Evolutionary conservation across 2,329 filamentous ascomycete species (phyloP), one percentile per base, ranked within the genome.

Genomic region (Phialophora verrucosa): DNA sequence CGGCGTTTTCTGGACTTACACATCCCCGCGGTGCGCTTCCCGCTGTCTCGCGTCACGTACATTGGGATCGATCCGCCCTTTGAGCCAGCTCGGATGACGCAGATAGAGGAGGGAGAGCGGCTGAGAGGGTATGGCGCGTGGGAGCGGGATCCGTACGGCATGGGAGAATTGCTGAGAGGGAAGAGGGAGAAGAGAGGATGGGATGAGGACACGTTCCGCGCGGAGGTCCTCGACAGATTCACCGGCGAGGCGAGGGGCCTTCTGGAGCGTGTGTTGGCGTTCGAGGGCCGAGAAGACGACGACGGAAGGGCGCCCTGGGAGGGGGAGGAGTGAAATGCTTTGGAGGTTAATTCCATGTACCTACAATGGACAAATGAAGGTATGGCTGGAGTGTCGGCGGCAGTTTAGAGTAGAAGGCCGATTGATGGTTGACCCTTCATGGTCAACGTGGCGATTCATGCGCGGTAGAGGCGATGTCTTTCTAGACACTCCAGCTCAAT

Each of bases 61-160:
- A 71, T 90, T 6, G 90, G 90, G 0, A 85, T 91, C 59, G 87
- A 92, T 73, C 90, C 90, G 0, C 79, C 80, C 0, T 75, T 76
- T 47, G 82, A 78, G n/a, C 77, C 76, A 66, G 67, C 66, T 11
- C 74, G 74, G 51, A 76, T 68, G 57, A 54, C 50, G 2, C 62
- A 72, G 59, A 67, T 73, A 49, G 58, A 67, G 47, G n/a, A 59
- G 25, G 71, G 71, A 1, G 71, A 73, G 57, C 51, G 59, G 17
- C 27, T 65, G 14, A 56, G 75, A 49, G 80, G 79, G 5, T 76
- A 78, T 69, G 76, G 76, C 1, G 64, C 77, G 12, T 82, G 80
- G 80, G 74, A 66, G 66, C 42, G 67, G 49, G 80, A 82, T 74
- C 63, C 72, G 55, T 81, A 81, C 72, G 80, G 80, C 0, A 73